These are phyloP conservation scores for Hemisphaericaspora lyxosophila DNA, from an alignment of 1,139 yeast species.

Conservation along the genomic window DNA sequence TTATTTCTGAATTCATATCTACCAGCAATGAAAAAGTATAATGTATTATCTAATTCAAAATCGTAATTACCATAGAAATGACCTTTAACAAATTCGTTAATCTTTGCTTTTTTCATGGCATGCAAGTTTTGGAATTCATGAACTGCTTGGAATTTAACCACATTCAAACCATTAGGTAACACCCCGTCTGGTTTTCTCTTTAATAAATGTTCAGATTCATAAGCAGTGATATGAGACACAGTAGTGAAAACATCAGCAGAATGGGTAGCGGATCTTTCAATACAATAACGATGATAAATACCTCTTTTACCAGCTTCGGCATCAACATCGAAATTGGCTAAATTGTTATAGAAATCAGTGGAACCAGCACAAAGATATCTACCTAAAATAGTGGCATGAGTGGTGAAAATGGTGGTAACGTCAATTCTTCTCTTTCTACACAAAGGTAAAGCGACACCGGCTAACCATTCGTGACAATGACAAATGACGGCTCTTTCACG, in stretches of 20 bases:
- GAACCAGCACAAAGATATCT: slow-evolving; percentile 95
- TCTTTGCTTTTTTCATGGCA: slow-evolving; percentile 86
- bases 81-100: slow-evolving; percentile 92
- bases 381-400: slow-evolving; percentile 95
- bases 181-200: slow-evolving; percentile 98
- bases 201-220: slow-evolving; percentile 87
- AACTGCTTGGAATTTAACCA: slow-evolving; percentile 93
- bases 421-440: slow-evolving; percentile 91
- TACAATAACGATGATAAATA: slow-evolving; percentile 93
- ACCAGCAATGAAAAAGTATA: slow-evolving; percentile 95
- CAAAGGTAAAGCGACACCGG: slow-evolving; percentile 92
- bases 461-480: slow-evolving; percentile 98
- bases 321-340: slow-evolving; percentile 89
- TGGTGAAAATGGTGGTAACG: slow-evolving; percentile 92
- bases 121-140: slow-evolving; percentile 98
- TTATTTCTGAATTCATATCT: slow-evolving; percentile 95
- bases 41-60: slow-evolving; percentile 89
- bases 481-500: slow-evolving; percentile 84
- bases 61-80: slow-evolving; percentile 97
- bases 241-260: slow-evolving; percentile 97
- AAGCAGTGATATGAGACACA: slow-evolving; percentile 94
- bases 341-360: slow-evolving; percentile 91
- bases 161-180: slow-evolving; percentile 93
- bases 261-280: slow-evolving; percentile 95
- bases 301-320: slow-evolving; percentile 98